Evolutionary conservation across 805 yeast genomes (phyloP).

Genomic region (Hanseniaspora valbyensis): DNA sequence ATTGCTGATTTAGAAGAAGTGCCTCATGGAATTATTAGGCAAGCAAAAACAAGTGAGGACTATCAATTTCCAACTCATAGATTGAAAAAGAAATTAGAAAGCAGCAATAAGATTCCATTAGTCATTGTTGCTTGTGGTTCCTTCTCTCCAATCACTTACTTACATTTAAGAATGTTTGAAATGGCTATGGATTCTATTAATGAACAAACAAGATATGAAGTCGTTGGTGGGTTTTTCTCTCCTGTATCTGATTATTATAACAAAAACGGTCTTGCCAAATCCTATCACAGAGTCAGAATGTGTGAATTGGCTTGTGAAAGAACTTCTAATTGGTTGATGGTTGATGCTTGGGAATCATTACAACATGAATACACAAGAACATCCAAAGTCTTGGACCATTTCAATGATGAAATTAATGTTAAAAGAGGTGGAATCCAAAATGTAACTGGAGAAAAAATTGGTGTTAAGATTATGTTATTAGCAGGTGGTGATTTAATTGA

Average conservation of each 20-base stretch:
- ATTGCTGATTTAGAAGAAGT: constrained; percentile 94
- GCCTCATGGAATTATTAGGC: constrained; percentile 86
- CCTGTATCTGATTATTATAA: constrained; percentile 90
- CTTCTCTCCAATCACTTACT: constrained; percentile 87
- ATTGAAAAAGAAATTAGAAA: constrained; percentile 54
- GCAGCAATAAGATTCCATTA: constrained; percentile 71
- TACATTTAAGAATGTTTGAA: constrained; percentile 94
- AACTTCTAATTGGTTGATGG: constrained; percentile 96
- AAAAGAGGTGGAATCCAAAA: constrained; percentile 74
- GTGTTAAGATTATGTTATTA: constrained; percentile 86
- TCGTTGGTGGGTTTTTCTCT: constrained; percentile 89
- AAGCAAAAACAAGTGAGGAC: constrained; percentile 56
- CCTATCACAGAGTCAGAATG: constrained; percentile 90
- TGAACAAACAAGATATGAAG: constrained; percentile 89
- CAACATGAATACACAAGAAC: constrained; percentile 88
- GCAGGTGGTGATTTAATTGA: constrained; percentile 98
- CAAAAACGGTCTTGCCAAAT: constrained; percentile 83
- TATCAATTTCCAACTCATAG: constrained; percentile 85
- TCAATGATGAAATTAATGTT: constrained; percentile 86
- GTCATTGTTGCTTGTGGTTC: constrained; percentile 97
- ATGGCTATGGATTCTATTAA: constrained; percentile 92
- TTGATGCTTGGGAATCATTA: constrained; percentile 96
- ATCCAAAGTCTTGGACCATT: constrained; percentile 90
- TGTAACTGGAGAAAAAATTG: constrained; percentile 50
- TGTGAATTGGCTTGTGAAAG: constrained; percentile 96